Evolutionary conservation across 1,284 basidiomycete genomes (phyloP).

Genomic region (Fomes fomentarius): DNA sequence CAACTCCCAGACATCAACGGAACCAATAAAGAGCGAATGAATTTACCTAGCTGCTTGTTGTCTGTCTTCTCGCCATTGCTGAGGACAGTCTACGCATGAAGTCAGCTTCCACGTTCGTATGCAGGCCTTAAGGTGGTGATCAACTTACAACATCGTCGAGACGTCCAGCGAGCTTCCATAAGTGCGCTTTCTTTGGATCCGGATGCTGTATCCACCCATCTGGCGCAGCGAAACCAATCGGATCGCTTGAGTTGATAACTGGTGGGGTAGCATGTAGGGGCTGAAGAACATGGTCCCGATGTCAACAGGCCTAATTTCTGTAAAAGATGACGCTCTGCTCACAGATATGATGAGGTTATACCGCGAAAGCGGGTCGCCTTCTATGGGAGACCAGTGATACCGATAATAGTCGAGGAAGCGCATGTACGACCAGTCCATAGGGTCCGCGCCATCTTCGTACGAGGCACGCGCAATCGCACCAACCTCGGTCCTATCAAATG

Average conservation of each 20-base stretch:
- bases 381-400: constrained; percentile 9
- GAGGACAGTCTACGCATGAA: constrained; percentile 19
- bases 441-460: constrained; percentile 2
- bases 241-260: constrained; percentile 7
- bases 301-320: too few relatives aligned
- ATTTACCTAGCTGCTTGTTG: constrained; percentile 25
- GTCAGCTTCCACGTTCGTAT: neutral
- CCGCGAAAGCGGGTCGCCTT: constrained; percentile 2
- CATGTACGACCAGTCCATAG: constrained; percentile 12
- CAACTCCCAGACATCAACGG: too few relatives aligned
- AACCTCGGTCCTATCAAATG: constrained; percentile 11
- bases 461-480: constrained; percentile 10
- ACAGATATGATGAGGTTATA: constrained; percentile 11
- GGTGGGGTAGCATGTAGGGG: constrained; percentile 5
- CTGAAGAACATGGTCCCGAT: too few relatives aligned
- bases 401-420: constrained; percentile 11
- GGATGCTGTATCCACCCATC: constrained; percentile 11
- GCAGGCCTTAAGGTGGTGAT: too few relatives aligned
- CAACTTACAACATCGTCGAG: constrained; percentile 8
- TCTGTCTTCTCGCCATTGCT: constrained; percentile 29
- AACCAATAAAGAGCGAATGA: too few relatives aligned
- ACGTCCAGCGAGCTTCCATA: constrained; percentile 18
- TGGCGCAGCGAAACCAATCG: constrained; percentile 7
- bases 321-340: too few relatives aligned
- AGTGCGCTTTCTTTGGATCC: constrained; percentile 6